These are phyloP conservation scores for Neocatenulostroma microsporum DNA, from an alignment of 2,329 filamentous ascomycete genomes.

Conservation along the genomic window DNA sequence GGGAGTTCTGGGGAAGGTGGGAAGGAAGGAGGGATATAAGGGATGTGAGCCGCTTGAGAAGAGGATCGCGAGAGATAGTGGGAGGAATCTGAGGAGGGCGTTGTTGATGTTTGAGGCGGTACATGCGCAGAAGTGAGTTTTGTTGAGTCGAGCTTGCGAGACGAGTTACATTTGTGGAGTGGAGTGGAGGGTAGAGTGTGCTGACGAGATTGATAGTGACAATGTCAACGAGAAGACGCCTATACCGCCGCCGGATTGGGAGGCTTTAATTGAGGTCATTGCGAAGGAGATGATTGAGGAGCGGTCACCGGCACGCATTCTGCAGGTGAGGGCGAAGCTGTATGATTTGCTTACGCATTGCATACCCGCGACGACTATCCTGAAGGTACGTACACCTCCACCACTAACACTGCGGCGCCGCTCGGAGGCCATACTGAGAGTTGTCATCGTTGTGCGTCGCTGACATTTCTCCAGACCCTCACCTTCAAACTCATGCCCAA, in stretches of 20 bases:
- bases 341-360: constrained; percentile 97
- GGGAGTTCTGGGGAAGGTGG: constrained; percentile 59
- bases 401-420: too few relatives aligned
- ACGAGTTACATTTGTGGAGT: too few relatives aligned
- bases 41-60: constrained; percentile 66
- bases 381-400: constrained; percentile 61
- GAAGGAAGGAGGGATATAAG: constrained; percentile 78
- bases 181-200: background rate
- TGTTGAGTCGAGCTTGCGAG: background rate
- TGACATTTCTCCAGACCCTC: constrained; percentile 51
- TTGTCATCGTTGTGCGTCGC: too few relatives aligned
- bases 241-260: constrained; percentile 95
- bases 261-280: constrained; percentile 78
- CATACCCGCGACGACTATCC: constrained; percentile 86
- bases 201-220: constrained; percentile 54
- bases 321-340: constrained; percentile 85
- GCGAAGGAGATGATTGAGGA: constrained; percentile 92
- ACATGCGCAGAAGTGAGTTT: constrained; percentile 83
- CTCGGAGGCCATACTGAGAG: too few relatives aligned
- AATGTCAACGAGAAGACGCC: constrained; percentile 79
- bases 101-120: constrained; percentile 96
- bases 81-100: constrained; percentile 80
- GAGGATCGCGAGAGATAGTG: constrained; percentile 83
- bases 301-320: constrained; percentile 78
- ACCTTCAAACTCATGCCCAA: constrained; percentile 85